Conservation (phyloP, 208 protist genomes). For the Acanthamoeba lenticulata region DNA sequence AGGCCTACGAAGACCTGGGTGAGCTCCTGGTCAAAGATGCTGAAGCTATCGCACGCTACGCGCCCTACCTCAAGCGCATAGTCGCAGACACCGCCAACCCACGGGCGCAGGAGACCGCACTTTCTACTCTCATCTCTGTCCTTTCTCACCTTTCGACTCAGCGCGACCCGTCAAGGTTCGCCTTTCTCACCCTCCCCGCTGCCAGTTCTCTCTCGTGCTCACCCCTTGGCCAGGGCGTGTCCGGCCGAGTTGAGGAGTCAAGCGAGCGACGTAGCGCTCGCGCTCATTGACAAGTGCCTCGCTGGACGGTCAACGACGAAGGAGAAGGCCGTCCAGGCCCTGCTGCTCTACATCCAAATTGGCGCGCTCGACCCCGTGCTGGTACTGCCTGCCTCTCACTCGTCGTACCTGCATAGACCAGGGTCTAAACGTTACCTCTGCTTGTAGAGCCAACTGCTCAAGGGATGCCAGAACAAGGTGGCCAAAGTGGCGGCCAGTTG, state of each 20-base stretch:
- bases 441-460: conserved; percentile 19
- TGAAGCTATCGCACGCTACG: background rate
- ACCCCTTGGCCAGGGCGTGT: background rate
- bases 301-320: conserved; percentile 30
- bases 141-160: background rate
- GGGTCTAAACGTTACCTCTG: background rate
- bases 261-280: background rate
- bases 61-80: conserved; percentile 50
- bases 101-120: conserved; percentile 20
- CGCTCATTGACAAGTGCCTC: conserved; percentile 41
- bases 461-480: conserved; percentile 44
- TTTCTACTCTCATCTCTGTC: conserved; percentile 11
- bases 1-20: conserved; percentile 33
- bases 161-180: background rate
- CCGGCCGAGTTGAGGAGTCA: background rate
- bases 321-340: background rate
- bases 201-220: background rate
- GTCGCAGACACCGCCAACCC: conserved; percentile 55
- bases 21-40: background rate
- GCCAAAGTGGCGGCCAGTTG: conserved; percentile 21
- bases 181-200: background rate
- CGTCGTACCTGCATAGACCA: background rate
- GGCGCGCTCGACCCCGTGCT: background rate
- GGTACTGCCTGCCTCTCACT: background rate
- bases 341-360: conserved; percentile 17